Evolutionary conservation across 2,329 filamentous ascomycete genomes (phyloP).

Genomic region (Raffaelea albimanens): DNA sequence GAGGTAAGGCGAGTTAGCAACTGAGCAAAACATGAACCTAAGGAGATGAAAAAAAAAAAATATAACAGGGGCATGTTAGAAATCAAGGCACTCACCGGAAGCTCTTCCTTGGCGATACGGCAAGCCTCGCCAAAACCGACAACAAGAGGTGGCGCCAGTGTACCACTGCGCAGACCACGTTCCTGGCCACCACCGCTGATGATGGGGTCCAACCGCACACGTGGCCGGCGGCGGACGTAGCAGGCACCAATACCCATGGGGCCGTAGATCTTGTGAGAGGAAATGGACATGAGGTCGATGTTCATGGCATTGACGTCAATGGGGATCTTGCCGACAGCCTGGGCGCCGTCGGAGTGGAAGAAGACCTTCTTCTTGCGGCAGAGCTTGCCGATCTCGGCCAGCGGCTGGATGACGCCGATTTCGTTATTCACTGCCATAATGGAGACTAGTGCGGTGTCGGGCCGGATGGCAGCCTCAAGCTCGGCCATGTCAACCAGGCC

Average conservation of each 20-base stretch:
- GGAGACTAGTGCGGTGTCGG: slow-evolving; percentile 85
- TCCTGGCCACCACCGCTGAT: slow-evolving; percentile 96
- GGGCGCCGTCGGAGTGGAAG: slow-evolving; percentile 94
- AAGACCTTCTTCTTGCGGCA: slow-evolving; percentile 90
- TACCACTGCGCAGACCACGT: slow-evolving; percentile 87
- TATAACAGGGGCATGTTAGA: no score
- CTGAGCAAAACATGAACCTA: slow-evolving; percentile 6
- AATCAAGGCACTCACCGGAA: slow-evolving; percentile 61
- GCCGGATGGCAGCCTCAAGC: slow-evolving; percentile 79
- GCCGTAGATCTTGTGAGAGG: slow-evolving; percentile 96
- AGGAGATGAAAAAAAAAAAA: slow-evolving; percentile 7
- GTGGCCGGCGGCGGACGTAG: slow-evolving; percentile 83
- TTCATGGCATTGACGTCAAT: slow-evolving; percentile 97
- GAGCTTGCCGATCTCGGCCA: slow-evolving; percentile 86
- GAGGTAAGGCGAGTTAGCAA: slow-evolving; percentile 7
- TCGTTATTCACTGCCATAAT: slow-evolving; percentile 99
- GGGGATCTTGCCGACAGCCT: slow-evolving; percentile 97
- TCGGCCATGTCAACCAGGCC: slow-evolving; percentile 79
- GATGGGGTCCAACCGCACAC: slow-evolving; percentile 89
- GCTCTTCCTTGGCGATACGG: slow-evolving; percentile 80
- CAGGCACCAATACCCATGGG: slow-evolving; percentile 96
- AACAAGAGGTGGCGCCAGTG: slow-evolving; percentile 76
- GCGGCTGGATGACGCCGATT: slow-evolving; percentile 95
- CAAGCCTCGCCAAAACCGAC: slow-evolving; percentile 96
- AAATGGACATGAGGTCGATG: slow-evolving; percentile 97